These are phyloP conservation scores for Discostella stelligeroides DNA, from an alignment of 108 stramenopile genomes.

Conservation along the genomic window DNA sequence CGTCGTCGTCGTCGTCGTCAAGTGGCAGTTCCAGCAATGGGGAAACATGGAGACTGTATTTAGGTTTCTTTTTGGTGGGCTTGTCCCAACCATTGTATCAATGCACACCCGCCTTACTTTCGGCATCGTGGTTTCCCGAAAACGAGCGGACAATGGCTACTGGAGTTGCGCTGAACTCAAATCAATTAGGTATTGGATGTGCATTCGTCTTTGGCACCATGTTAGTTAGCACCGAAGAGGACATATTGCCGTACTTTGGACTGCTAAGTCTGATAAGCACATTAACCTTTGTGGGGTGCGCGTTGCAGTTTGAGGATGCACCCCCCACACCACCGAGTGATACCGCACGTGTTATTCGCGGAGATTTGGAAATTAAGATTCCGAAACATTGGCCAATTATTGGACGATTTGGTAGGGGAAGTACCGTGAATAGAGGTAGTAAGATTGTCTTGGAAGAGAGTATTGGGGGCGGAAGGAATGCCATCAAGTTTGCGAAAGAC, in stretches of 20 bases:
- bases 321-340: constrained; percentile 88
- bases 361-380: constrained; percentile 62
- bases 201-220: constrained; percentile 88
- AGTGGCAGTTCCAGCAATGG: constrained; percentile 42
- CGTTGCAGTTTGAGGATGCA: constrained; percentile 89
- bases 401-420: constrained; percentile 2
- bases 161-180: constrained; percentile 86
- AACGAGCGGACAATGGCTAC: constrained; percentile 91
- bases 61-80: constrained; percentile 89
- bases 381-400: constrained; percentile 31
- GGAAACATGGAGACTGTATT: constrained; percentile 77
- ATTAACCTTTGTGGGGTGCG: constrained; percentile 71
- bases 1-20: constrained; percentile 21
- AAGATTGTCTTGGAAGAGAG: not conserved
- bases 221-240: constrained; percentile 65
- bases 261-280: constrained; percentile 73
- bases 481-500: too few relatives aligned
- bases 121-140: constrained; percentile 90
- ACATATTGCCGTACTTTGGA: constrained; percentile 83
- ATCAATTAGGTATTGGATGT: constrained; percentile 88
- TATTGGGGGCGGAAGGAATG: not conserved
- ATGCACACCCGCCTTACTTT: constrained; percentile 87
- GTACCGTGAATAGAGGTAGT: not conserved
- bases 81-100: constrained; percentile 87
- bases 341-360: constrained; percentile 78